Evolutionary conservation across 2,329 filamentous ascomycete genomes (phyloP).

Genomic region (Colletotrichum sp.): DNA sequence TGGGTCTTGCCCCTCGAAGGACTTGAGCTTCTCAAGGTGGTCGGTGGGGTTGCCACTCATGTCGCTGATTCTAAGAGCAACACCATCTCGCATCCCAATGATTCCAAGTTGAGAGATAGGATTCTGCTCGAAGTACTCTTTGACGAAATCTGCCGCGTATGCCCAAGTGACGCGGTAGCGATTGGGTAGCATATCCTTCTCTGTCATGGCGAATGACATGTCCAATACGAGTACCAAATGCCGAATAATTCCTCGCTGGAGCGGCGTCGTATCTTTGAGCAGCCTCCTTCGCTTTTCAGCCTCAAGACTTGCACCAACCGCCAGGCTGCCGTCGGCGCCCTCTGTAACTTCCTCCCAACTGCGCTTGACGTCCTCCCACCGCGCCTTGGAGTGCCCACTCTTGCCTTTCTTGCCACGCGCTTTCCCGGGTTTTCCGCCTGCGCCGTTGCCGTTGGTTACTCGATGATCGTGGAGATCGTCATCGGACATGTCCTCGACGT

Average conservation of each 20-base stretch:
- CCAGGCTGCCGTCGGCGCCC: conserved; percentile 79
- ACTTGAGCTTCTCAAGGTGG: conserved; percentile 79
- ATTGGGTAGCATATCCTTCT: conserved; percentile 92
- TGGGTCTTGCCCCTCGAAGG: conserved; percentile 69
- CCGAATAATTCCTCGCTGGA: conserved; percentile 97
- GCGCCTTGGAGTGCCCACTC: conserved; percentile 51
- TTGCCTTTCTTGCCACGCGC: conserved; percentile 29
- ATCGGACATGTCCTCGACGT: conserved; percentile 68
- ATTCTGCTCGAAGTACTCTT: conserved; percentile 98
- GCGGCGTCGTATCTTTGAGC: conserved; percentile 89
- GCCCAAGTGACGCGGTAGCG: conserved; percentile 82
- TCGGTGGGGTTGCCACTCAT: conserved; percentile 91
- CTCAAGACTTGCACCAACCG: conserved; percentile 77
- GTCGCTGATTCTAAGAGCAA: conserved; percentile 85
- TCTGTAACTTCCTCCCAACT: conserved; percentile 80
- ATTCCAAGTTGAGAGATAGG: conserved; percentile 95
- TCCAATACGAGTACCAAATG: conserved; percentile 91
- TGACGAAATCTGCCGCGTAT: conserved; percentile 86
- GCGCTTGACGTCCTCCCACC: conserved; percentile 71
- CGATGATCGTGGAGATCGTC: conserved; percentile 64
- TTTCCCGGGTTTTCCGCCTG: background rate
- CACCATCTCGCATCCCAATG: conserved; percentile 89
- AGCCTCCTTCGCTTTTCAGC: conserved; percentile 82
- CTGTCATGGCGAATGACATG: conserved; percentile 90
- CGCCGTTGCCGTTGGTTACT: conserved; percentile 33